These are phyloP conservation scores for Mycena alexandri DNA, from an alignment of 768 basidiomycete species.

Conservation along the genomic window DNA sequence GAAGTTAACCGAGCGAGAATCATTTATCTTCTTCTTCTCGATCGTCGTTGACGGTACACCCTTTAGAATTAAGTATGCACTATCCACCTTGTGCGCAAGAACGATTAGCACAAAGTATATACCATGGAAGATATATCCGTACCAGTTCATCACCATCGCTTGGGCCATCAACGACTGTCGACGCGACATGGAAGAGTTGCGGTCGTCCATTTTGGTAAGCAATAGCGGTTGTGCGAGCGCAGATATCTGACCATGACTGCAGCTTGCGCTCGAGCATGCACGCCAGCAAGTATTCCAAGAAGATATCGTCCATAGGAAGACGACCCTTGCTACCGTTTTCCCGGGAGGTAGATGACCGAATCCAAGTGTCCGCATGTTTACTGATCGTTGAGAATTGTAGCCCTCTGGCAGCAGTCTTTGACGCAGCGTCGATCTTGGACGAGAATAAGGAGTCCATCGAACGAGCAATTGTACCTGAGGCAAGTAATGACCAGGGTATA, in stretches of 20 bases:
- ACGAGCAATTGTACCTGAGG: slow-evolving; percentile 1
- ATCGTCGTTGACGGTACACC: not conserved
- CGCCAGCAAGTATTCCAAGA: slow-evolving; percentile 14
- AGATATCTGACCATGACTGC: not conserved
- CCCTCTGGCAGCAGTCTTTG: not conserved
- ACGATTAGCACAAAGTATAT: not conserved
- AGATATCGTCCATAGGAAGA: not conserved
- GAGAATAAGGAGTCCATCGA: not conserved
- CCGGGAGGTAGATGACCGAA: not conserved
- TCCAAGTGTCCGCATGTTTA: not conserved
- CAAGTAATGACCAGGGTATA: not conserved
- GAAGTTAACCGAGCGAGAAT: slow-evolving; percentile 8
- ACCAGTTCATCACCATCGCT: not conserved
- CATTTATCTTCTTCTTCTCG: not conserved
- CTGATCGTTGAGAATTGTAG: not conserved
- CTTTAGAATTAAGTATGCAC: not conserved
- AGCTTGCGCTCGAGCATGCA: slow-evolving; percentile 19
- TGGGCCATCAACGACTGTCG: not conserved
- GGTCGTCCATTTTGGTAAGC: slow-evolving; percentile 4
- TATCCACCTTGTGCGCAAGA: not conserved
- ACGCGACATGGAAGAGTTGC: slow-evolving; percentile 1
- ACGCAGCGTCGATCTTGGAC: not conserved
- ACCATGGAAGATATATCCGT: slow-evolving; percentile 2
- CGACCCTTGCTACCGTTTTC: not conserved
- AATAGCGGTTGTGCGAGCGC: too few species aligned